phyloP scores from a whole-genome alignment of 257 asterid genomes.

The Coffea canephora region DNA sequence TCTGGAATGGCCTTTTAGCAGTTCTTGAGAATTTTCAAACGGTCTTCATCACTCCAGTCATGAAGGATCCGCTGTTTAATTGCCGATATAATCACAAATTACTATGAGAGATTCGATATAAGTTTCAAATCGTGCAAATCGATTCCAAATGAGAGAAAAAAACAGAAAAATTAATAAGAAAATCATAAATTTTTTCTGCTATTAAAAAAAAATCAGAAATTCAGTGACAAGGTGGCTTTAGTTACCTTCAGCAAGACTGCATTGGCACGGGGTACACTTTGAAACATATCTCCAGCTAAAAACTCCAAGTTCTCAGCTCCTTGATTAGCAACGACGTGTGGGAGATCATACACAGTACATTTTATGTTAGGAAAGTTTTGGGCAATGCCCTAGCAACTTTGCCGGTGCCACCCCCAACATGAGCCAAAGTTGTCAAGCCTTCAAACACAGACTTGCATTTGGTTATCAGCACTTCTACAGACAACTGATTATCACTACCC shows the following conservation, averaged over 20 bases:
- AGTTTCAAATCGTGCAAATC: too few species aligned
- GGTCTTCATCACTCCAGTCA: conserved; percentile 22
- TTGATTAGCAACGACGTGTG: conserved; percentile 4
- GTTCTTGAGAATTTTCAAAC: conserved; percentile 19
- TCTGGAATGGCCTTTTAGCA: conserved; percentile 22
- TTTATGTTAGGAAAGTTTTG: conserved; percentile 3
- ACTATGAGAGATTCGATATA: too few species aligned
- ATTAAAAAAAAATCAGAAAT: too few species aligned
- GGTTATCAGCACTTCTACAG: neutral
- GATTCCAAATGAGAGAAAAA: too few species aligned
- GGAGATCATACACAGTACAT: conserved; percentile 3
- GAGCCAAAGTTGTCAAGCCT: conserved; percentile 4
- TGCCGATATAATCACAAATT: neutral
- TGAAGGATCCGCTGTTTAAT: conserved; percentile 17
- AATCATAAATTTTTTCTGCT: too few species aligned
- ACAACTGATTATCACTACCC: conserved; percentile 14
- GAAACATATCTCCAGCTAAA: conserved; percentile 27
- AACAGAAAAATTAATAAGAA: too few species aligned
- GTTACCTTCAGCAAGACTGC: conserved; percentile 21
- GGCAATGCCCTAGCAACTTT: neutral
- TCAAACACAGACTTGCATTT: conserved; percentile 13
- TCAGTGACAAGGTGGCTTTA: too few species aligned
- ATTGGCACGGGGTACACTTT: conserved; percentile 24
- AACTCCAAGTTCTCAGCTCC: neutral
- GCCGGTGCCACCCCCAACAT: conserved; percentile 21